Conservation (phyloP, 1,284 basidiomycete species). For the Afroboletus lepidellus region DNA sequence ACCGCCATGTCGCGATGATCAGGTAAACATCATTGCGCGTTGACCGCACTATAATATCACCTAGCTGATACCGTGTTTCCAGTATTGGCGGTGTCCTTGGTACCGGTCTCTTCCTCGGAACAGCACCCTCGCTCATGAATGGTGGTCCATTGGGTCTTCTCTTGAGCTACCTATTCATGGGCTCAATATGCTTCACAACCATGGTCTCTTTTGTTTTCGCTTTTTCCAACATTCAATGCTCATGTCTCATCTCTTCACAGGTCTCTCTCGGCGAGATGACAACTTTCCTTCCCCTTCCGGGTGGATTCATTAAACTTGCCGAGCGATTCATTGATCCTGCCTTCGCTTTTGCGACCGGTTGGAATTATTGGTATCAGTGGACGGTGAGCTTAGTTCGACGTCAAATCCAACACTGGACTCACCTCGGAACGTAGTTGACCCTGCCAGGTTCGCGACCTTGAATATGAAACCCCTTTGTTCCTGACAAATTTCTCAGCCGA, state of each 20-base stretch:
- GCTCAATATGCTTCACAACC: constrained; percentile 32
- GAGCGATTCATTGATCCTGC: constrained; percentile 70
- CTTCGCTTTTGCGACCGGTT: constrained; percentile 65
- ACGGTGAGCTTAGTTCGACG: constrained; percentile 37
- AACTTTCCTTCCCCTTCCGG: constrained; percentile 43
- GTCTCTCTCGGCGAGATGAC: constrained; percentile 36
- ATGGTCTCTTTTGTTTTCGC: constrained; percentile 20
- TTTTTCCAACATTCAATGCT: too few relatives aligned
- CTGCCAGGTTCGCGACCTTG: constrained; percentile 21
- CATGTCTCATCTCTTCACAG: constrained; percentile 12
- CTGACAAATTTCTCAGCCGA: constrained; percentile 43
- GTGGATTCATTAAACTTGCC: constrained; percentile 67
- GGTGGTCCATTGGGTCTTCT: constrained; percentile 35
- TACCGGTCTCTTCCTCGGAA: constrained; percentile 47
- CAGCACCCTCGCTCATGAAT: constrained; percentile 27
- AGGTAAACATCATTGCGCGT: constrained; percentile 13
- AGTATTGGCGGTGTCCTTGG: constrained; percentile 48
- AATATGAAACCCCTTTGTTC: background rate
- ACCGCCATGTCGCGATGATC: constrained; percentile 36
- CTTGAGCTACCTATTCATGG: constrained; percentile 35
- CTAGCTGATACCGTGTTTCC: background rate
- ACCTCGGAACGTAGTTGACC: constrained; percentile 20
- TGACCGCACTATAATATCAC: background rate
- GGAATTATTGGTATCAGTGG: constrained; percentile 70
- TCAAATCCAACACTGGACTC: background rate